A percentile compares a stretch with the other conserved stretches of the same genome.
Conservation (phyloP, 208 protist species). For the Leishmania gerbilli region DNA sequence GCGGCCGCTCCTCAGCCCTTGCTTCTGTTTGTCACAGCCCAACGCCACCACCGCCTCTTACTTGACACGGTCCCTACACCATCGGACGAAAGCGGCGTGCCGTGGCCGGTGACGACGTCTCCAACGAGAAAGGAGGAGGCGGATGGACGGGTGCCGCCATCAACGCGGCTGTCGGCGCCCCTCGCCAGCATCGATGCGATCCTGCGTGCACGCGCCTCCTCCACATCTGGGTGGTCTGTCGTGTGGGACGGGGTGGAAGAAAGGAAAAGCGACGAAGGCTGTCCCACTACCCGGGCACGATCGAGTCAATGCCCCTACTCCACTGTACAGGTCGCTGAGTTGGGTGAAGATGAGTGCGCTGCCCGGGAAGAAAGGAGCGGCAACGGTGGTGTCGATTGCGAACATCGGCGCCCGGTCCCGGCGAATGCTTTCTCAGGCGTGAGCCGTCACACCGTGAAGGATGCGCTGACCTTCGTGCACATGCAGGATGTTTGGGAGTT, state of each 20-base stretch:
- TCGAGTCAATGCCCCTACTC: neutral
- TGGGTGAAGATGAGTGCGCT: neutral
- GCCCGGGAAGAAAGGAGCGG: too few species aligned
- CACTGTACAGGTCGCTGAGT: neutral
- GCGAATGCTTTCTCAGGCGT: neutral
- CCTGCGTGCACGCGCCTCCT: neutral
- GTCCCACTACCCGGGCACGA: neutral
- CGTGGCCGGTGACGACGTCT: neutral
- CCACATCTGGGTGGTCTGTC: neutral
- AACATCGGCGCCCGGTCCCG: neutral
- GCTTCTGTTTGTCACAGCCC: neutral
- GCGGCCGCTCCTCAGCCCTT: neutral
- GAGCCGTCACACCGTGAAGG: neutral
- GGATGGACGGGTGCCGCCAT: neutral
- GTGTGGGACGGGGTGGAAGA: conserved; percentile 4
- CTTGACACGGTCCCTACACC: neutral
- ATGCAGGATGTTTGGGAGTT: conserved; percentile 20
- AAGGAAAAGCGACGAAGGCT: neutral
- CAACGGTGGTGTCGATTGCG: neutral
- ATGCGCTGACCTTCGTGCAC: conserved; percentile 9
- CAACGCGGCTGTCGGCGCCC: neutral
- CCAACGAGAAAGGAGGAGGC: neutral
- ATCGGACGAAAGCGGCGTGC: neutral
- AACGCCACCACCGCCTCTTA: neutral
- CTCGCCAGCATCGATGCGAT: neutral